phyloP scores from a whole-genome alignment of 2,329 filamentous ascomycete genomes.

The Nakataea oryzae region DNA sequence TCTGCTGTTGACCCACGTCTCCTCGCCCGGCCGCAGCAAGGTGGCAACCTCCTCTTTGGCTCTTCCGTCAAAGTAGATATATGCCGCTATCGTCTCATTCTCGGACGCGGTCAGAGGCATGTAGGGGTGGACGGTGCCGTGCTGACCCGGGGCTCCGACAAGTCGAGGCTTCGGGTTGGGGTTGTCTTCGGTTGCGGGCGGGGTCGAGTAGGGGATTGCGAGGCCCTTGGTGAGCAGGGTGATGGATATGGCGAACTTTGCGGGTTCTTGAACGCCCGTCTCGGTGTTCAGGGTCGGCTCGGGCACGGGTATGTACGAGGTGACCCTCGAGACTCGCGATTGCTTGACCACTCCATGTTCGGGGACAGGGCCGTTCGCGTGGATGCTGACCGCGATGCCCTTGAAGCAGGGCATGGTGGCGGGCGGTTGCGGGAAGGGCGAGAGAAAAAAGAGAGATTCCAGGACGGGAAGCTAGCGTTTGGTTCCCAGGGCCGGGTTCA shows the following conservation, averaged over 20 bases:
- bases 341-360: constrained; percentile 95
- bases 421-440: neutral
- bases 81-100: constrained; percentile 92
- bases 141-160: constrained; percentile 53
- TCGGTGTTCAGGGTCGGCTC: constrained; percentile 66
- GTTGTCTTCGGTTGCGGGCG: constrained; percentile 65
- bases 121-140: constrained; percentile 63
- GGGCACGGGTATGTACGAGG: constrained; percentile 92
- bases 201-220: constrained; percentile 84
- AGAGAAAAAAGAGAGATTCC: neutral
- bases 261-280: constrained; percentile 74
- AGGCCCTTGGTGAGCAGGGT: constrained; percentile 84
- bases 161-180: constrained; percentile 74
- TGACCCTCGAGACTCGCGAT: constrained; percentile 83
- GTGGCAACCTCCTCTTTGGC: constrained; percentile 96
- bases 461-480: neutral
- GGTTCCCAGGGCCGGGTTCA: neutral
- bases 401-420: constrained; percentile 86
- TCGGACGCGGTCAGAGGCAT: constrained; percentile 84
- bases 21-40: constrained; percentile 79
- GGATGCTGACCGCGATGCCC: constrained; percentile 96
- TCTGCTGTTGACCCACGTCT: constrained; percentile 97
- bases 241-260: constrained; percentile 96
- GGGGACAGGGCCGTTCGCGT: constrained; percentile 70
- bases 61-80: constrained; percentile 97